A percentile compares a stretch with the other conserved stretches of the same genome.
These are phyloP conservation scores for Rutstroemia sp. DNA, from an alignment of 2,329 filamentous ascomycete species.

Conservation along the genomic window DNA sequence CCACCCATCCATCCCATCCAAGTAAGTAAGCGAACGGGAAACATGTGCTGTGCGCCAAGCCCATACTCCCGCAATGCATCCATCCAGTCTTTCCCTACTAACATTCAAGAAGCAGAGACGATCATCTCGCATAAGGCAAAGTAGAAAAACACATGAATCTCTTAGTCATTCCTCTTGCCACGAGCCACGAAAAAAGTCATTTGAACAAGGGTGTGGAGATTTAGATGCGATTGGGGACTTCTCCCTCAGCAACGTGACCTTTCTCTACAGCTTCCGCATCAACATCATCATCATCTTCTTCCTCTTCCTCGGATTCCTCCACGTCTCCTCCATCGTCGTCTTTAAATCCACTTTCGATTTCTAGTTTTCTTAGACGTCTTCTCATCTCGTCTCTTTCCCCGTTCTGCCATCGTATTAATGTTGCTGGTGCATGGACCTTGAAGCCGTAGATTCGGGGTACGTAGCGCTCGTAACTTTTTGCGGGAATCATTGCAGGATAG, in stretches of 20 bases:
- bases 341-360: slow-evolving; percentile 74
- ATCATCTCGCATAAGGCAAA: slow-evolving; percentile 5
- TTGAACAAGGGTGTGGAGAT: background rate
- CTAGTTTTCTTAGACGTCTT: slow-evolving; percentile 59
- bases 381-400: slow-evolving; percentile 75
- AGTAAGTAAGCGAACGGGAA: slow-evolving; percentile 2
- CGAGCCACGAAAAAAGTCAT: background rate
- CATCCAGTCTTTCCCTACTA: slow-evolving; percentile 5
- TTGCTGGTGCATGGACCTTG: slow-evolving; percentile 83
- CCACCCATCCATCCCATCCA: background rate
- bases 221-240: background rate
- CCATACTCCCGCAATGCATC: slow-evolving; percentile 17
- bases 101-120: slow-evolving; percentile 10
- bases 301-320: slow-evolving; percentile 46
- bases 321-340: slow-evolving; percentile 55
- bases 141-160: background rate
- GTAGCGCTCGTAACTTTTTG: slow-evolving; percentile 80
- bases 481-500: slow-evolving; percentile 81
- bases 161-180: background rate
- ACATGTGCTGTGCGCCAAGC: slow-evolving; percentile 3
- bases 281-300: slow-evolving; percentile 34
- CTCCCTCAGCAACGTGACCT: background rate
- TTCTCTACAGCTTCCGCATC: slow-evolving; percentile 2
- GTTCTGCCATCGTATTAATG: slow-evolving; percentile 87
- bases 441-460: slow-evolving; percentile 90